Percentiles rank a stretch among this genome's conserved stretches.
Conservation (phyloP, 176 grass and related monocot genomes). For the Oropetium thomaeum region DNA sequence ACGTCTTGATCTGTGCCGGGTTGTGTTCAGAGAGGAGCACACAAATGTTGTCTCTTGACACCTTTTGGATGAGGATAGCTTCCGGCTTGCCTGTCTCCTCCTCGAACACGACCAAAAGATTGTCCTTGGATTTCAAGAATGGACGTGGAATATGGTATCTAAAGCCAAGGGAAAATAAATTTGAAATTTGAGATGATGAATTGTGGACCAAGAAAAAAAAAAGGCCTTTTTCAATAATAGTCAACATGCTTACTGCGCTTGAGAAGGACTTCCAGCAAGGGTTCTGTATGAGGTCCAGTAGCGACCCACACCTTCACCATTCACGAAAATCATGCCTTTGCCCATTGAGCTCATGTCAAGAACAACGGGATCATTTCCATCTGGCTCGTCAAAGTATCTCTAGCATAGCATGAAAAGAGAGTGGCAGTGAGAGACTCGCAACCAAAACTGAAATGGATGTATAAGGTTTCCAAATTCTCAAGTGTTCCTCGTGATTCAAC, state of each 20-base stretch:
- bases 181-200: neutral
- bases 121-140: slow-evolving; percentile 74
- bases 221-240: neutral
- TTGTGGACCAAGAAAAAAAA: neutral
- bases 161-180: slow-evolving; percentile 4
- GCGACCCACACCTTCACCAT: slow-evolving; percentile 58
- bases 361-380: slow-evolving; percentile 60
- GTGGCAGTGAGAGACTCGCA: slow-evolving; percentile 18
- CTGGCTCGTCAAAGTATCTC: slow-evolving; percentile 84
- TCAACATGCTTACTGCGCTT: slow-evolving; percentile 51
- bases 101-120: slow-evolving; percentile 81
- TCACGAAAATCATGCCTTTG: slow-evolving; percentile 70
- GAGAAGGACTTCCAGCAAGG: slow-evolving; percentile 63
- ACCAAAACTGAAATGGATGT: slow-evolving; percentile 14
- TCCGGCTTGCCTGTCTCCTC: slow-evolving; percentile 72
- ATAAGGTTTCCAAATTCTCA: neutral
- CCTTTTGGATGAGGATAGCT: slow-evolving; percentile 54
- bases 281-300: slow-evolving; percentile 62
- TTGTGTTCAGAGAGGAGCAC: slow-evolving; percentile 57
- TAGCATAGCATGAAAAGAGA: slow-evolving; percentile 26
- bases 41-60: slow-evolving; percentile 86
- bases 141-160: slow-evolving; percentile 76
- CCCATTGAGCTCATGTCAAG: slow-evolving; percentile 78
- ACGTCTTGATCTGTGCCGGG: slow-evolving; percentile 57
- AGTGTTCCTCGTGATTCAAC: neutral